These are phyloP conservation scores for Fraxinus velutina DNA, from an alignment of 305 asterid species.

Conservation along the genomic window DNA sequence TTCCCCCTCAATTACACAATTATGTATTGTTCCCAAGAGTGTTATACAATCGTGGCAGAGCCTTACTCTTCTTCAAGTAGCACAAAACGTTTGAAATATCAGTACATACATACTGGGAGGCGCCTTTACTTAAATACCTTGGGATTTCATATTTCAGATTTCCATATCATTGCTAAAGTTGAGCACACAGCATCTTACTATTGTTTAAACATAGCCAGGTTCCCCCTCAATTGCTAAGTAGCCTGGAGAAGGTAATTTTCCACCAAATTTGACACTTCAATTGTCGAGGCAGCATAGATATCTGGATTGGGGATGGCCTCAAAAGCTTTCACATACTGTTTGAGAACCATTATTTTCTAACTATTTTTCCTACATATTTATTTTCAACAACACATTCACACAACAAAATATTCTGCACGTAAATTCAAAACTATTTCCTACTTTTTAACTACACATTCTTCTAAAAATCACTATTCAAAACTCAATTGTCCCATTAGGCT, in stretches of 20 bases:
- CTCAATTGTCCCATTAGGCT: no score
- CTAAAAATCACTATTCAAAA: no score
- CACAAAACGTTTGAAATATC: neutral
- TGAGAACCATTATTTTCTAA: no score
- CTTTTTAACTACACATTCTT: no score
- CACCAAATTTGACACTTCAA: constrained; percentile 9
- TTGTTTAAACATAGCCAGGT: neutral
- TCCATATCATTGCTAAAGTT: no score
- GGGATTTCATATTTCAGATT: neutral
- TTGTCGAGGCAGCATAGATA: constrained; percentile 16
- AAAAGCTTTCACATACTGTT: constrained; percentile 9
- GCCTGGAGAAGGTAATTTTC: constrained; percentile 31
- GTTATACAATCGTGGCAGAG: neutral
- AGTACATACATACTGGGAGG: neutral
- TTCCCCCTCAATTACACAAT: neutral
- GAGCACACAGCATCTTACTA: neutral
- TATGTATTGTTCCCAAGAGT: neutral
- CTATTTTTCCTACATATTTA: no score
- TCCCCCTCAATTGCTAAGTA: neutral
- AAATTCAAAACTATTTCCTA: no score
- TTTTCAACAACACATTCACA: no score
- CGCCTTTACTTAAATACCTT: neutral
- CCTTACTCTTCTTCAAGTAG: neutral
- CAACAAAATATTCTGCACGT: no score
- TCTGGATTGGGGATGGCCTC: constrained; percentile 19